A percentile compares a stretch with the other conserved stretches of the same genome.
Conservation (phyloP, 2,329 filamentous ascomycete genomes). For the Lecanicillium sp. region DNA sequence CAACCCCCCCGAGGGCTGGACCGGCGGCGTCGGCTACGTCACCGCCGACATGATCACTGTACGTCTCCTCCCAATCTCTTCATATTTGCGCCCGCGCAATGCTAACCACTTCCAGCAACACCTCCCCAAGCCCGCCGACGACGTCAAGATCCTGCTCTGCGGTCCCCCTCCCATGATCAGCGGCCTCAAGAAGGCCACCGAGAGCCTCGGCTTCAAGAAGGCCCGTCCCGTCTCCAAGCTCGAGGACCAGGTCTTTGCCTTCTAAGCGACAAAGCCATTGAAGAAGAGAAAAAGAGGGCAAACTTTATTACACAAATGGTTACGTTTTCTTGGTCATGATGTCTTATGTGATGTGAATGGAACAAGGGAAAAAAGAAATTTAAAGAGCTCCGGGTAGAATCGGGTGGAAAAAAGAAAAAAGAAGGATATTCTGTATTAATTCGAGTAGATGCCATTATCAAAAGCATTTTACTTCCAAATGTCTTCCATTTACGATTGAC, state of each 20-base stretch:
- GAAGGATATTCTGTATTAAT: not conserved
- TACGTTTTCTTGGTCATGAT: not conserved
- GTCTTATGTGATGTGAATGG: not conserved
- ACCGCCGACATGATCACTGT: constrained; percentile 93
- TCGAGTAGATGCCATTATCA: not conserved
- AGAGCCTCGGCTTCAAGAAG: constrained; percentile 85
- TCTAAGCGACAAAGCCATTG: constrained; percentile 39
- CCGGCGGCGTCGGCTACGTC: constrained; percentile 88
- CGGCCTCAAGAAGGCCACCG: constrained; percentile 93
- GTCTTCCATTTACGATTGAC: too few species aligned
- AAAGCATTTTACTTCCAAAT: too few species aligned
- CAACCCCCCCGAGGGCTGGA: constrained; percentile 89
- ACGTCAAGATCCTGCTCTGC: constrained; percentile 92
- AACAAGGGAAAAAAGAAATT: not conserved
- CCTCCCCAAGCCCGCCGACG: constrained; percentile 73
- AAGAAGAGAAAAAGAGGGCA: not conserved
- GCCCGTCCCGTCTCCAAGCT: constrained; percentile 94
- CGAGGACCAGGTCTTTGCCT: constrained; percentile 96
- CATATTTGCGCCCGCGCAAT: not conserved
- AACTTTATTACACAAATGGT: not conserved
- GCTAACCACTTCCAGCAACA: constrained; percentile 50
- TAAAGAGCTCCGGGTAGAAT: not conserved
- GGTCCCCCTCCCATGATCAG: constrained; percentile 95
- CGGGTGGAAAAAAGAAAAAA: not conserved
- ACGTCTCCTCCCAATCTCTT: constrained; percentile 22